phyloP scores from a whole-genome alignment of 768 basidiomycete species.

The Mycena epipterygia region DNA sequence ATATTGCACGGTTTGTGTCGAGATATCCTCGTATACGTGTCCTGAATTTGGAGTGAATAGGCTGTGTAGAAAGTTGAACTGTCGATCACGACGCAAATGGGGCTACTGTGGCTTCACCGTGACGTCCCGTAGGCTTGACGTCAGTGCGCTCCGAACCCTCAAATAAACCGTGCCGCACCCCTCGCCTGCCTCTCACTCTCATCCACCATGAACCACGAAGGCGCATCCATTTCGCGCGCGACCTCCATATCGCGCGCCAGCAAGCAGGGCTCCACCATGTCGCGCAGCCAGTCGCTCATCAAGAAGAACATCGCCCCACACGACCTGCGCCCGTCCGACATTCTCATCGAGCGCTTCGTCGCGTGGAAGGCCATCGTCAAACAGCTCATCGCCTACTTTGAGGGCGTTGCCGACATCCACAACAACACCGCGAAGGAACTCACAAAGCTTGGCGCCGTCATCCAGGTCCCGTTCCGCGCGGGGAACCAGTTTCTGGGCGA shows the following conservation, averaged over 20 bases:
- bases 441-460: conserved; percentile 93
- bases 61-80: no score
- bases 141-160: not conserved
- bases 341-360: conserved; percentile 95
- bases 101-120: no score
- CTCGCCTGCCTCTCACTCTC: not conserved
- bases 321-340: conserved; percentile 92
- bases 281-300: conserved; percentile 88
- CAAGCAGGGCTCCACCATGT: conserved; percentile 69
- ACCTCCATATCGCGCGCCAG: conserved; percentile 58
- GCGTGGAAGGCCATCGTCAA: conserved; percentile 98
- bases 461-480: conserved; percentile 95
- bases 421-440: conserved; percentile 95
- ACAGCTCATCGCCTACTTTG: conserved; percentile 94
- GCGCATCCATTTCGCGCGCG: conserved; percentile 72
- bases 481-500: conserved; percentile 99
- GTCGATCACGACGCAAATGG: no score
- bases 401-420: conserved; percentile 87
- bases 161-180: not conserved
- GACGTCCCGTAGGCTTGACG: not conserved
- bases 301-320: conserved; percentile 90
- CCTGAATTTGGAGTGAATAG: no score
- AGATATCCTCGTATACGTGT: no score
- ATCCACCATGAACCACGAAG: conserved; percentile 55
- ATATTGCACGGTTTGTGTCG: no score